phyloP scores from a whole-genome alignment of 2,329 filamentous ascomycete species.

The Chaetomiaceae sp. region DNA sequence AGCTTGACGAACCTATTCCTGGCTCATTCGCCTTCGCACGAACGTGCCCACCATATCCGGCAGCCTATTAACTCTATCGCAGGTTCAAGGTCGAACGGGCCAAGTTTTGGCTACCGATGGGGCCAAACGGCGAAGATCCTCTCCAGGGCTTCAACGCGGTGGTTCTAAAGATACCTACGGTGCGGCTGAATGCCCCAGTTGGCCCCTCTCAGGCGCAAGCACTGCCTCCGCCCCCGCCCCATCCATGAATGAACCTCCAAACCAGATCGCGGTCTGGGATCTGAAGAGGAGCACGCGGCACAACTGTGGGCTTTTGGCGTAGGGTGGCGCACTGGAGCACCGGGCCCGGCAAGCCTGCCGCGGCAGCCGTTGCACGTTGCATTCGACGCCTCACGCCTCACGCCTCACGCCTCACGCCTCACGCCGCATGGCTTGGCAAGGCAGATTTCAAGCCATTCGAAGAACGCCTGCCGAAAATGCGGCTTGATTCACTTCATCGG shows the following conservation, averaged over 20 bases:
- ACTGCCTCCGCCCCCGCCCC: constrained; percentile 14
- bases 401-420: constrained; percentile 1
- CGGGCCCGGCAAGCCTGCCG: constrained; percentile 12
- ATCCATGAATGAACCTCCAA: background rate
- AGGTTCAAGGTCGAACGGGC: too few relatives aligned
- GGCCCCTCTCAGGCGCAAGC: background rate
- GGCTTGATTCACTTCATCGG: background rate
- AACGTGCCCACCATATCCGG: too few relatives aligned
- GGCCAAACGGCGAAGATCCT: constrained; percentile 15
- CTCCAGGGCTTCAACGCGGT: constrained; percentile 8
- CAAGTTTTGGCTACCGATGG: constrained; percentile 12
- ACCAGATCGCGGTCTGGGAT: constrained; percentile 3
- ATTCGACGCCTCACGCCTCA: constrained; percentile 8
- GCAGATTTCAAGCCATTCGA: constrained; percentile 7
- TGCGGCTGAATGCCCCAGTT: constrained; percentile 20
- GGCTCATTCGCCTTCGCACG: too few relatives aligned
- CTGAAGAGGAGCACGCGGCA: too few relatives aligned
- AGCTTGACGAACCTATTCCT: too few relatives aligned
- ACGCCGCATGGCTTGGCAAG: constrained; percentile 23
- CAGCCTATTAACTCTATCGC: too few relatives aligned
- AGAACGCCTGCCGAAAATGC: background rate
- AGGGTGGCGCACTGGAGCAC: background rate
- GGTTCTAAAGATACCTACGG: constrained; percentile 21
- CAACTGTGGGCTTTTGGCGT: background rate
- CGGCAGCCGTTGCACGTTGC: constrained; percentile 15